Evolutionary conservation across 2,329 filamentous ascomycete genomes (phyloP).

Genomic region (Colletotrichum musicola): DNA sequence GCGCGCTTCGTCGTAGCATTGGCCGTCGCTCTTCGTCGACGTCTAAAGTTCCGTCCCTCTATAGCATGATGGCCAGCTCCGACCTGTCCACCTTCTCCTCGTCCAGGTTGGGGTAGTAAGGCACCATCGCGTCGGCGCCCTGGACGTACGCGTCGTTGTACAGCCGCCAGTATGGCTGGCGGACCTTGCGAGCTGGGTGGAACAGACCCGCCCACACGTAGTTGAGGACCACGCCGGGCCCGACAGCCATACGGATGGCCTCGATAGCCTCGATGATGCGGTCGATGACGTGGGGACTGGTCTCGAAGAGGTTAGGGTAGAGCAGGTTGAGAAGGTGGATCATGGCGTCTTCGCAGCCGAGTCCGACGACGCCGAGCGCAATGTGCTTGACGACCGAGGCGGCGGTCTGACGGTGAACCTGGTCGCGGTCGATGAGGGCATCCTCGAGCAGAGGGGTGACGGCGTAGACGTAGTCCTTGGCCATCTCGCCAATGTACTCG

Average conservation of each 20-base stretch:
- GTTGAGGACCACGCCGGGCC: slow-evolving; percentile 93
- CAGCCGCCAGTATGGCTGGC: slow-evolving; percentile 93
- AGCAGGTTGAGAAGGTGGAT: slow-evolving; percentile 95
- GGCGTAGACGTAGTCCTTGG: slow-evolving; percentile 99
- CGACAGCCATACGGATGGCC: slow-evolving; percentile 92
- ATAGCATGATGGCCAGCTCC: slow-evolving; percentile 87
- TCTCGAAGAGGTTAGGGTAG: slow-evolving; percentile 98
- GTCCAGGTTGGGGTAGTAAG: slow-evolving; percentile 90
- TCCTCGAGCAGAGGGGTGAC: slow-evolving; percentile 96
- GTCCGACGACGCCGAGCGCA: slow-evolving; percentile 94
- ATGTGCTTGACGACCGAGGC: slow-evolving; percentile 98
- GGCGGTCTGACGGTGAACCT: slow-evolving; percentile 97
- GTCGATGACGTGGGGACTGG: slow-evolving; percentile 97
- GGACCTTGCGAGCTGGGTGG: slow-evolving; percentile 95
- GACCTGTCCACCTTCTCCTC: slow-evolving; percentile 83
- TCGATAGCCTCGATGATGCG: slow-evolving; percentile 98
- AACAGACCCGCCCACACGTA: slow-evolving; percentile 98
- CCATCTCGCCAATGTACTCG: slow-evolving; percentile 99
- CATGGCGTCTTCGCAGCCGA: slow-evolving; percentile 99
- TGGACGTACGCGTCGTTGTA: slow-evolving; percentile 99
- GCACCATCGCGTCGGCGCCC: slow-evolving; percentile 92
- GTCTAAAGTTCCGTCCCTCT: slow-evolving; percentile 45
- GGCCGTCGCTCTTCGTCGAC: background rate
- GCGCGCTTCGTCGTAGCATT: slow-evolving; percentile 1
- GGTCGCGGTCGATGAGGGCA: slow-evolving; percentile 96